Base-by-base conservation (phyloP, 192 early-diverging fungal genomes). In the Geranomyces michiganensis region DNA sequence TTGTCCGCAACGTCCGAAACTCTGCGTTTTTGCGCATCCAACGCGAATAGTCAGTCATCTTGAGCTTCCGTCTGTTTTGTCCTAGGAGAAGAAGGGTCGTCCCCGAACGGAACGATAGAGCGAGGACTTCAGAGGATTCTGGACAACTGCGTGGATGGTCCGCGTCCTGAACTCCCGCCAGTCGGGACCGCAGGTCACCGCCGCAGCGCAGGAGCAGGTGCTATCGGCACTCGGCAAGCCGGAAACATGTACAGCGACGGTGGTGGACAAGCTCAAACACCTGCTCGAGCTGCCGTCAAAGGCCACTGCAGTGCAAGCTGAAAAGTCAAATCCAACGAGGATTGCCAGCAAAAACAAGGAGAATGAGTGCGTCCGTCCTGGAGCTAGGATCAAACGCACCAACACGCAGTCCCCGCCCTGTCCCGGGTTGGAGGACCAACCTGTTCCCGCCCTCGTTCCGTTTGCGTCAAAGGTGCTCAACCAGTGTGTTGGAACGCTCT, bases 391-490 rank as follows among this genome's bases (percentile, higher is more conserved):
- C 51, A 24, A 26, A 26, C 24, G 51, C 51, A 2, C 24, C 51
- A 15, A 26, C 51, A 26, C 36, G 17, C 24, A 53, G 51, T 26
- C 51, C 15, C 4, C n/a, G 36, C 24, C 51, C 3, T 53, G 6
- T 53, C 7, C n/a, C 15, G 15, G 15, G 7, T 53, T 53, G 27
- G 27, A 60, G 7, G 36, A 41, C 3, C 3, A 10, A 41, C n/a
- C n/a, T n/a, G 36, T 10, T 41, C 36, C 3, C 36, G 36, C 36
- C 5, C 36, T 41, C 5, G 36, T 10, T 41, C 36, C 58, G 4
- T 13, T 60, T 26, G 58, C 58, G 15, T 32, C 30, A 27, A 60
- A 60, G 17, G 26, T 60, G 5, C 15, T 60, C 24, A 60, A 60
- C 31, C 58, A 60, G 31, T 60, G 58, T 32, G 17, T 60, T 17